Conservation (phyloP, 805 yeast species). For the Hanseniaspora singularis region DNA sequence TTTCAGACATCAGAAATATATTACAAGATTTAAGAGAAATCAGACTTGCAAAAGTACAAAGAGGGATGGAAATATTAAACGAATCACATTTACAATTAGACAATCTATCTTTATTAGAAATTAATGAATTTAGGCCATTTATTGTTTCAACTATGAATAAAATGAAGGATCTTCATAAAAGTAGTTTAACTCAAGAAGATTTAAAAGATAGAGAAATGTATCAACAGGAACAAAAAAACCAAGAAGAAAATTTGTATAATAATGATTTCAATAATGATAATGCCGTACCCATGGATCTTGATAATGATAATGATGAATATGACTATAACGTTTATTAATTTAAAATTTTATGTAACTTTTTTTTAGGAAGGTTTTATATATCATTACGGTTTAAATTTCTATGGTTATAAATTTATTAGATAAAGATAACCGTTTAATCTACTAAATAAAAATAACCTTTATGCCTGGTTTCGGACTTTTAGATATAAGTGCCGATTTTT, state of each 20-base stretch:
- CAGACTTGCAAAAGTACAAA: conserved; percentile 65
- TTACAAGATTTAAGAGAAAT: conserved; percentile 79
- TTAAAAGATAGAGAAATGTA: not conserved
- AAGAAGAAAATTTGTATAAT: not conserved
- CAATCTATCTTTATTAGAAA: conserved; percentile 70
- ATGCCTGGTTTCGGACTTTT: too few relatives aligned
- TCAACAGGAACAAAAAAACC: not conserved
- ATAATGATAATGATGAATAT: not conserved
- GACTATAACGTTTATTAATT: not conserved
- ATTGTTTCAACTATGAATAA: conserved; percentile 71
- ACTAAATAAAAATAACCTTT: too few relatives aligned
- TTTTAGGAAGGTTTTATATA: too few relatives aligned
- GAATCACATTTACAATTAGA: conserved; percentile 74
- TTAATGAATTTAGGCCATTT: conserved; percentile 79
- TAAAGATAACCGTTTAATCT: too few relatives aligned
- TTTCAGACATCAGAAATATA: conserved; percentile 54
- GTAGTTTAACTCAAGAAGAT: conserved; percentile 14
- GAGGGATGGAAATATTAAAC: conserved; percentile 67
- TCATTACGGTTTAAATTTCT: too few relatives aligned
- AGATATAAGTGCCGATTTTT: too few relatives aligned
- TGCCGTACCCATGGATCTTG: not conserved
- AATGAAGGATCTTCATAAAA: conserved; percentile 39
- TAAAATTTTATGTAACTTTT: not conserved
- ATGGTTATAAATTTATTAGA: too few relatives aligned
- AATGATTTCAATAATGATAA: not conserved